Percentiles rank a stretch among this genome's conserved stretches.
Evolutionary conservation across 176 grass and related monocot genomes (phyloP).

Genomic region (Carex pumila): DNA sequence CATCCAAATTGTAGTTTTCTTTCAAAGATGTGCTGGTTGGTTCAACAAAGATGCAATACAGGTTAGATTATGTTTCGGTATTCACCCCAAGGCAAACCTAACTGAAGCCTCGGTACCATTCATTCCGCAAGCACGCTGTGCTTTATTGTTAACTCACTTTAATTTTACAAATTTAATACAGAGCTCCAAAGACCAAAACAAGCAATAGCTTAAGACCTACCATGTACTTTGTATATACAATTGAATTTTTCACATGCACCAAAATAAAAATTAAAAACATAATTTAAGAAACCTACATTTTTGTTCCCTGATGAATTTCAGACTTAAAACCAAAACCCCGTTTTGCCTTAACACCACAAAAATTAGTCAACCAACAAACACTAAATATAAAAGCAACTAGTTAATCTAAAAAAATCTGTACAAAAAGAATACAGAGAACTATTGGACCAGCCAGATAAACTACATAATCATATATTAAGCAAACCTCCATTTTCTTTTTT

Average conservation of each 20-base stretch:
- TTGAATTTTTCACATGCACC: neutral
- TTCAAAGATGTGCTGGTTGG: neutral
- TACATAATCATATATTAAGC: slow-evolving; percentile 12
- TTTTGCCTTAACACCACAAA: slow-evolving; percentile 3
- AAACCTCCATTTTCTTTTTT: neutral
- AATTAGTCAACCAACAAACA: neutral
- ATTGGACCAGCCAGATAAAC: neutral
- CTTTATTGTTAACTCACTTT: neutral
- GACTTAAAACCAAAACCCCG: neutral
- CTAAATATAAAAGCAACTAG: neutral
- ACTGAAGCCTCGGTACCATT: neutral
- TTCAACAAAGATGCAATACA: neutral
- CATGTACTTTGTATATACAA: neutral
- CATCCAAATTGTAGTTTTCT: neutral
- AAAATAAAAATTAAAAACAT: neutral
- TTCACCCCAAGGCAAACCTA: neutral
- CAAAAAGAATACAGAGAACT: neutral
- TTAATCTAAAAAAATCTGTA: slow-evolving; percentile 9
- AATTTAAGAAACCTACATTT: neutral
- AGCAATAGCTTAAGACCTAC: neutral
- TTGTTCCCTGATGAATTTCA: neutral
- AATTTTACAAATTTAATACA: slow-evolving; percentile 1
- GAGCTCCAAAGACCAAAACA: neutral
- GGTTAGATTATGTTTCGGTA: neutral
- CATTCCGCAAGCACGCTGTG: neutral